Evolutionary conservation across 108 stramenopile genomes (phyloP), one percentile per base, ranked within the genome.

Genomic region (Discostella pseudostelligera): DNA sequence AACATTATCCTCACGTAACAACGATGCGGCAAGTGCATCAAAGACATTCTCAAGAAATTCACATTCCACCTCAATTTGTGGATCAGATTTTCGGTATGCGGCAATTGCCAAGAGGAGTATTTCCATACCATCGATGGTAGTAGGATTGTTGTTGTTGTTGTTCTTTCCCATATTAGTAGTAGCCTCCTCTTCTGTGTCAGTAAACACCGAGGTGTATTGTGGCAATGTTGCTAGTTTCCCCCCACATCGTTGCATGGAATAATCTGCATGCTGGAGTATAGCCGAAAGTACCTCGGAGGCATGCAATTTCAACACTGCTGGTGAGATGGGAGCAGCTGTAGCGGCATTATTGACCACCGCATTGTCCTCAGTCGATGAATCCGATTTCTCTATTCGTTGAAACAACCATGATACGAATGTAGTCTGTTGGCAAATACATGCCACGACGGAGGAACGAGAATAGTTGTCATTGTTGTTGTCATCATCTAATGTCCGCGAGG

Each of bases 21-120:
- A 51, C 19, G 84, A 79, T 8, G 85, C 83, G 8, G 81, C 66
- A 14, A 85, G 42, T 21, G 55, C 58, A 28, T 82, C 68, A 63
- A 83, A 78, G 5, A 80, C 47, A 66, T 92, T 92, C 66, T 92
- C 90, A 17, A 92, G 57, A 13, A 78, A 75, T 70, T 88, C 90
- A 32, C 83, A 78, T 46, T 87, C 83, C n/a, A 67, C 72, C 46
- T 92, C 87, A 13, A 67, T 59, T 20, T 62, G 45, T 8, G 90
- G 90, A 59, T 92, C 87, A 26, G 65, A 67, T 53, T 88, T 88
- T 29, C 87, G 65, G 68, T 69, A 84, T 2, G 54, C 26, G 16
- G 86, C 87, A 37, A 88, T 71, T 4, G 75, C 57, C 65, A 83
- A 78, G 7, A 92, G 63, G 25, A 91, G 47, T 11, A 66, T 53